phyloP scores from a whole-genome alignment of 345 rosid genomes.

The Chamaenerion angustifolium region DNA sequence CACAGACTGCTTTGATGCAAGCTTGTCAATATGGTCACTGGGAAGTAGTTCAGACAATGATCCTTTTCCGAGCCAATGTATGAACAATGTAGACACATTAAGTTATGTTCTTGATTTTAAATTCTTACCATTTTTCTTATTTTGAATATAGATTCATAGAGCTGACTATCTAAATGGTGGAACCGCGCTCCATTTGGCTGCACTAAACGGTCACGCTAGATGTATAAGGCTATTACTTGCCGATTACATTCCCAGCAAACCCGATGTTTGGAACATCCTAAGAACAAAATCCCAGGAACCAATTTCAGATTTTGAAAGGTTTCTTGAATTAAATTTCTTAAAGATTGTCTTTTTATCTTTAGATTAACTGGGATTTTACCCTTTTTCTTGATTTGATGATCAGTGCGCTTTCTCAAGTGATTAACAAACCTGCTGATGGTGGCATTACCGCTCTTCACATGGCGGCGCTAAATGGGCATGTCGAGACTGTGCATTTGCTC shows the following conservation, averaged over 20 bases:
- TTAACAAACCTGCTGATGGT: slow-evolving; percentile 86
- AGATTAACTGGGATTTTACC: neutral
- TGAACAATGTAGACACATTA: slow-evolving; percentile 13
- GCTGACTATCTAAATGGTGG: slow-evolving; percentile 91
- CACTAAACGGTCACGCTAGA: slow-evolving; percentile 76
- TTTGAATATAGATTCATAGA: slow-evolving; percentile 51
- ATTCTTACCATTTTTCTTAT: too few relatives aligned
- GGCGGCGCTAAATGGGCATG: slow-evolving; percentile 86
- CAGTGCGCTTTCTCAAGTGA: slow-evolving; percentile 53
- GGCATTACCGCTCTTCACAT: slow-evolving; percentile 89
- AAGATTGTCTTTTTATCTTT: neutral
- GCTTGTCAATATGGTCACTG: slow-evolving; percentile 99
- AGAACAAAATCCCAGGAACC: slow-evolving; percentile 9
- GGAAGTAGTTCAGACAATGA: slow-evolving; percentile 83
- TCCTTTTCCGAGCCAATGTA: slow-evolving; percentile 87
- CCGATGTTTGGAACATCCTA: slow-evolving; percentile 37
- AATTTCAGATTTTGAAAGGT: neutral
- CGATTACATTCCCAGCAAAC: slow-evolving; percentile 65
- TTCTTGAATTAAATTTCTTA: neutral
- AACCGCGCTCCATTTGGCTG: slow-evolving; percentile 92
- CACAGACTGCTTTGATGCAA: slow-evolving; percentile 97
- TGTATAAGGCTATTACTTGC: slow-evolving; percentile 81
- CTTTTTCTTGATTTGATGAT: slow-evolving; percentile 4
- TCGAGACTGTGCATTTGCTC: slow-evolving; percentile 67
- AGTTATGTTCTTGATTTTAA: too few relatives aligned